These are phyloP conservation scores for Tieghemostelium lacteum DNA, from an alignment of 78 protist genomes.

Conservation along the genomic window DNA sequence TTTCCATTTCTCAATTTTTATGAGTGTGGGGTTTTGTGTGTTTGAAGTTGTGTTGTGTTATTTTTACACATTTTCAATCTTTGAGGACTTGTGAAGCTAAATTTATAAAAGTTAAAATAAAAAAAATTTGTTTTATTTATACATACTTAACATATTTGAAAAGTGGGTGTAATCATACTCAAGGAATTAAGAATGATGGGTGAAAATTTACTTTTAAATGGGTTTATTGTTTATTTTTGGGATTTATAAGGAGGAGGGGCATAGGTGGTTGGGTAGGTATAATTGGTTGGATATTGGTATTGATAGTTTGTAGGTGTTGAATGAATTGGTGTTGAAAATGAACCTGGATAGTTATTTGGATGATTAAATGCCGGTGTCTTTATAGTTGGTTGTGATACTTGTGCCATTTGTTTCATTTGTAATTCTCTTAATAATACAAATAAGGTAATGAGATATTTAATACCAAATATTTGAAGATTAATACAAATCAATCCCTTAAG, in stretches of 20 bases:
- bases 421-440: conserved; percentile 7
- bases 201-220: too few relatives aligned
- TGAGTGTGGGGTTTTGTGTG: neutral
- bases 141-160: neutral
- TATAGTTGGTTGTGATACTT: neutral
- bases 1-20: neutral
- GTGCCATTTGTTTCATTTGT: neutral
- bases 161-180: too few relatives aligned
- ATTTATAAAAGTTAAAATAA: neutral
- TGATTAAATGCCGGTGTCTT: neutral
- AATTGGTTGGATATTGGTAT: conserved; percentile 4
- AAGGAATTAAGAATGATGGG: too few relatives aligned
- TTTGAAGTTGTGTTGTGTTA: neutral
- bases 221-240: too few relatives aligned
- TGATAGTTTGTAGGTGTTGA: neutral
- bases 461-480: conserved; percentile 37
- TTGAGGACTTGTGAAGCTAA: neutral
- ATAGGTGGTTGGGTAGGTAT: neutral
- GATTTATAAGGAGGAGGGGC: neutral
- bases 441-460: conserved; percentile 11
- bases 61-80: neutral
- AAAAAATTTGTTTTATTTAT: neutral
- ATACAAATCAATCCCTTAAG: neutral
- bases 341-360: neutral
- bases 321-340: neutral